phyloP scores from a whole-genome alignment of 352 stramenopile genomes.

The Phytophthora syringae region DNA sequence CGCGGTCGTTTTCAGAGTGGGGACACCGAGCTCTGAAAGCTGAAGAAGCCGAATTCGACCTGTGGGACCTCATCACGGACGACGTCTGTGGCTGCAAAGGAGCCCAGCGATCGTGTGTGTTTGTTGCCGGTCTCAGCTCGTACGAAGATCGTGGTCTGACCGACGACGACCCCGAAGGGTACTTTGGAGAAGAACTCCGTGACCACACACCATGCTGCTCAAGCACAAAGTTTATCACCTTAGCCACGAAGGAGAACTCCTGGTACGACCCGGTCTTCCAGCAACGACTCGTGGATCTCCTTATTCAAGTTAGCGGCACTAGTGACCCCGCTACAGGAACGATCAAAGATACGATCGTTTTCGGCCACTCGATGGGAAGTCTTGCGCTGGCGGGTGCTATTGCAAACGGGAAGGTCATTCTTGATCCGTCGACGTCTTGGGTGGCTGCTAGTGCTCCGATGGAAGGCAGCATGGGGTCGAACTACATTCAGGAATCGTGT shows the following conservation, averaged over 20 bases:
- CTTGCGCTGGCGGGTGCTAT: constrained; percentile 55
- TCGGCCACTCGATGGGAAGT: constrained; percentile 74
- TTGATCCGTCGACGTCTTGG: constrained; percentile 46
- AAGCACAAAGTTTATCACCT: constrained; percentile 50
- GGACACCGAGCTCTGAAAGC: constrained; percentile 30
- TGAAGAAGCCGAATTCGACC: constrained; percentile 18
- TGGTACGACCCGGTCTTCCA: constrained; percentile 56
- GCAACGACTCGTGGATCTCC: constrained; percentile 42
- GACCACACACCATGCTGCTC: constrained; percentile 70
- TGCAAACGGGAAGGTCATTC: constrained; percentile 32
- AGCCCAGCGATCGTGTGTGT: constrained; percentile 50
- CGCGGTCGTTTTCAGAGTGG: constrained; percentile 30
- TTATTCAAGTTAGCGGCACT: constrained; percentile 43
- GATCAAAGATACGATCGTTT: constrained; percentile 67
- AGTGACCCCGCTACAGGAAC: constrained; percentile 41
- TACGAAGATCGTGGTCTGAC: constrained; percentile 40
- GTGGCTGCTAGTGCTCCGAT: constrained; percentile 47
- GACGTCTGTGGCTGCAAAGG: constrained; percentile 51
- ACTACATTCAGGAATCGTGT: constrained; percentile 51
- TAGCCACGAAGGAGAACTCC: constrained; percentile 53
- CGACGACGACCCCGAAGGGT: constrained; percentile 35
- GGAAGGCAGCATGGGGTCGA: constrained; percentile 55
- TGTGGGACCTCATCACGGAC: constrained; percentile 37
- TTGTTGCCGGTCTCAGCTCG: constrained; percentile 59
- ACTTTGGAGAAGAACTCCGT: constrained; percentile 55